Evolutionary conservation across 257 asterid genomes (phyloP).

Genomic region (Agastache rugosa): DNA sequence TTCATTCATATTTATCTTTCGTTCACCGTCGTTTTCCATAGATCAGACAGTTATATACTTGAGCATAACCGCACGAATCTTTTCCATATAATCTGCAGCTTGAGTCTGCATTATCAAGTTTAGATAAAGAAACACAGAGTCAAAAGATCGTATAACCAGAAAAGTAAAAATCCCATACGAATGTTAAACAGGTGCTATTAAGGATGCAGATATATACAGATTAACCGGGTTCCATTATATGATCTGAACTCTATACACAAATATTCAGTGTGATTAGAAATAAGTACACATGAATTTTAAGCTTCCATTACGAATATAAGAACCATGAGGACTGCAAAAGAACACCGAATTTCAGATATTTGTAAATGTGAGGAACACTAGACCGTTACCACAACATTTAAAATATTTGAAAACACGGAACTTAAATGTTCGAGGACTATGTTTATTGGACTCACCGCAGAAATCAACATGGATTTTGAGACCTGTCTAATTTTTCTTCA

Average conservation of each 20-base stretch:
- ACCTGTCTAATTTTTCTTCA: no score
- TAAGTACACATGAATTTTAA: neutral
- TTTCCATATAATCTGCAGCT: constrained; percentile 87
- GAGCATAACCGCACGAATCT: constrained; percentile 75
- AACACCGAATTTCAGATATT: neutral
- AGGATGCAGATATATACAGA: no score
- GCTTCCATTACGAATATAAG: neutral
- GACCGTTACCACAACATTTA: neutral
- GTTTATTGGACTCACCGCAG: neutral
- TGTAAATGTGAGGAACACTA: neutral
- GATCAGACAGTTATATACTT: constrained; percentile 79
- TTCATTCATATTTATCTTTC: neutral
- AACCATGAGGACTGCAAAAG: neutral
- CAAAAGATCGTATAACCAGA: neutral
- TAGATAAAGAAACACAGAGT: neutral
- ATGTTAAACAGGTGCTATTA: no score
- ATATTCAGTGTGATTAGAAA: no score
- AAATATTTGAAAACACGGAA: neutral
- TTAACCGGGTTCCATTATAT: neutral
- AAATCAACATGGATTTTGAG: no score
- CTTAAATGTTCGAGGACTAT: neutral
- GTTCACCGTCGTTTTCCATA: neutral
- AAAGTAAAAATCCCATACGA: no score
- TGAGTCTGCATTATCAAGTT: constrained; percentile 55
- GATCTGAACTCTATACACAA: neutral